Percentiles rank a stretch among this genome's conserved stretches.
Evolutionary conservation across 345 rosid species (phyloP).

Genomic region (Bruguiera parviflora): DNA sequence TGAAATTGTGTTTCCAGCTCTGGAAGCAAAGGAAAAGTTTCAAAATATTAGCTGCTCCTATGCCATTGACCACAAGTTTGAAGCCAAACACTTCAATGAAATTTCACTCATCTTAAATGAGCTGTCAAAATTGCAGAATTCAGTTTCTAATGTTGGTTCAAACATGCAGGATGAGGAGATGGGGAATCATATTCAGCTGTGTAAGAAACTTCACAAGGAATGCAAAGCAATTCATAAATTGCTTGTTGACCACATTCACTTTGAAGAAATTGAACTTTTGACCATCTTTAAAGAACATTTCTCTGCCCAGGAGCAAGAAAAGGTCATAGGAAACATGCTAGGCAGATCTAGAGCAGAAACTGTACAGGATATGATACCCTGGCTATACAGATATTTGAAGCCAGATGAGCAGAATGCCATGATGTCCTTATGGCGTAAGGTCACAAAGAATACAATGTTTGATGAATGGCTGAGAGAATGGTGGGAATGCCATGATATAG

Average conservation of each 20-base stretch:
- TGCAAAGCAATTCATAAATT: conserved; percentile 62
- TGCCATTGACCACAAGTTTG: conserved; percentile 64
- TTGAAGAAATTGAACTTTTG: conserved; percentile 81
- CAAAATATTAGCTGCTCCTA: conserved; percentile 61
- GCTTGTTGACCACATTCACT: conserved; percentile 59
- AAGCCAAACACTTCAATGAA: conserved; percentile 43
- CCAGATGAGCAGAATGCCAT: conserved; percentile 51
- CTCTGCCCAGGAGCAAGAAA: conserved; percentile 69
- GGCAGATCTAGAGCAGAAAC: conserved; percentile 71
- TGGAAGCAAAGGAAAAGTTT: conserved; percentile 63
- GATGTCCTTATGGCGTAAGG: conserved; percentile 59
- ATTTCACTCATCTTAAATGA: conserved; percentile 60
- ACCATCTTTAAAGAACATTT: conserved; percentile 54
- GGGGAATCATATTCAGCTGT: conserved; percentile 40
- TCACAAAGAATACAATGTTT: conserved; percentile 76
- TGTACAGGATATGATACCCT: conserved; percentile 70
- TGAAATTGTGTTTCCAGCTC: conserved; percentile 77
- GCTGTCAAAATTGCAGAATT: conserved; percentile 40
- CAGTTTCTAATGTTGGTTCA: conserved; percentile 27
- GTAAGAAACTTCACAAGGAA: conserved; percentile 53
- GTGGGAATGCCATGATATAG: conserved; percentile 52
- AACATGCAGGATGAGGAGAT: conserved; percentile 19
- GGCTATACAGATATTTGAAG: conserved; percentile 61
- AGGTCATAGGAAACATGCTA: conserved; percentile 57
- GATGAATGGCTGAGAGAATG: conserved; percentile 80